Evolutionary conservation across 495 filamentous ascomycete species (phyloP).

Genomic region (Chaetomidium leptoderma): DNA sequence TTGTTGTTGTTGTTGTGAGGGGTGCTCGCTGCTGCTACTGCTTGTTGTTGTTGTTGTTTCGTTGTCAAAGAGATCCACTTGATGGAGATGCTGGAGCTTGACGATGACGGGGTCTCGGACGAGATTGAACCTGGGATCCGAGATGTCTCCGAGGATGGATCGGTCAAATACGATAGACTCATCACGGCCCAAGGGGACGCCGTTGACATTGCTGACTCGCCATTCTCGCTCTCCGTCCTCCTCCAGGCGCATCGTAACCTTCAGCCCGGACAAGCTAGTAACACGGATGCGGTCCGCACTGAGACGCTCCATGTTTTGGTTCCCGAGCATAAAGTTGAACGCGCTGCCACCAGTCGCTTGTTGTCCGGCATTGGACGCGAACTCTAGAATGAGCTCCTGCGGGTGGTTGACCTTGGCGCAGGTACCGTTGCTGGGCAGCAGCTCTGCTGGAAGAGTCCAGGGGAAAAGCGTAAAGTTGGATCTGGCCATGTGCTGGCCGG

Average conservation of each 20-base stretch:
- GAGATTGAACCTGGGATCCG: constrained; percentile 79
- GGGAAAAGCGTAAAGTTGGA: constrained; percentile 75
- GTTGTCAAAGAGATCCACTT: constrained; percentile 51
- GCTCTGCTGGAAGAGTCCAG: constrained; percentile 75
- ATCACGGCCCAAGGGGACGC: constrained; percentile 77
- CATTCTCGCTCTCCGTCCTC: constrained; percentile 45
- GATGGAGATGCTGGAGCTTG: constrained; percentile 54
- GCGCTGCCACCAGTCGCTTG: constrained; percentile 46
- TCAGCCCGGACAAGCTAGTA: constrained; percentile 71
- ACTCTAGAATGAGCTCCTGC: constrained; percentile 72
- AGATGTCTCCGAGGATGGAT: constrained; percentile 67
- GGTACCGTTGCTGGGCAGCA: constrained; percentile 69
- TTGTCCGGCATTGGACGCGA: constrained; percentile 63
- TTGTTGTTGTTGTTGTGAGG: neutral
- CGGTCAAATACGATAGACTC: constrained; percentile 82
- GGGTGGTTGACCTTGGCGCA: constrained; percentile 52
- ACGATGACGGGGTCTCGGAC: constrained; percentile 66
- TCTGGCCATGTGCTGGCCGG: constrained; percentile 41
- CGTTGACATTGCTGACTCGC: constrained; percentile 72
- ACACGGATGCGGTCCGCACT: constrained; percentile 68
- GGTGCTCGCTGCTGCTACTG: too few relatives aligned
- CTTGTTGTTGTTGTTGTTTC: constrained; percentile 12
- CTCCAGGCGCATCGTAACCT: constrained; percentile 75
- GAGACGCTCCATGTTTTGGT: constrained; percentile 46
- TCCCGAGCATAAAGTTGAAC: constrained; percentile 55